Conservation (phyloP, 1,284 basidiomycete species). For the Sphagnurus paluster region DNA sequence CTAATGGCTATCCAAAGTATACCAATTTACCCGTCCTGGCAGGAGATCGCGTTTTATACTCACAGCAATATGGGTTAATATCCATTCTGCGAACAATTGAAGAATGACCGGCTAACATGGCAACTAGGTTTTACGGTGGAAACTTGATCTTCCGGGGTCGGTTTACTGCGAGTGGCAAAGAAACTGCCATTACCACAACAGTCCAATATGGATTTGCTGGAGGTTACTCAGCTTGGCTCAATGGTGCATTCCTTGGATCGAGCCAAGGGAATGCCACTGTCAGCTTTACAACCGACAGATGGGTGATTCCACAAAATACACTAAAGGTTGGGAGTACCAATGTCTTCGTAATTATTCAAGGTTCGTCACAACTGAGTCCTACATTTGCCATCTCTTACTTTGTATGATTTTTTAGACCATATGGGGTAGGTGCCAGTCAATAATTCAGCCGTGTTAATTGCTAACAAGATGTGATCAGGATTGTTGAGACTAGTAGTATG, state of each 20-base stretch:
- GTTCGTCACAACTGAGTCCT: conserved; percentile 26
- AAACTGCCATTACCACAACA: conserved; percentile 44
- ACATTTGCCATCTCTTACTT: conserved; percentile 9
- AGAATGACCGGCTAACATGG: no score
- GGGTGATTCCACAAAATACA: conserved; percentile 36
- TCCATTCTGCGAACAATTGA: no score
- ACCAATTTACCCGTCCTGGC: conserved; percentile 46
- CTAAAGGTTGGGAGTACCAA: conserved; percentile 42
- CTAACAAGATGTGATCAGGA: conserved; percentile 26
- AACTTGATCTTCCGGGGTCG: conserved; percentile 53
- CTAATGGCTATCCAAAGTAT: conserved; percentile 40
- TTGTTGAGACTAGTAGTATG: conserved; percentile 48
- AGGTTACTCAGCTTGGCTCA: conserved; percentile 52
- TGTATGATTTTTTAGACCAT: conserved; percentile 35
- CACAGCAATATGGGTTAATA: conserved; percentile 50
- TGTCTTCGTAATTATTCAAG: conserved; percentile 50
- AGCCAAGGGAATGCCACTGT: conserved; percentile 42
- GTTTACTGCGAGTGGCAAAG: conserved; percentile 44
- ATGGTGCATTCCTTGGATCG: conserved; percentile 50
- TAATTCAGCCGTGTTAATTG: neutral
- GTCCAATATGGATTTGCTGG: conserved; percentile 51
- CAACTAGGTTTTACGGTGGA: conserved; percentile 47
- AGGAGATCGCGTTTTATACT: conserved; percentile 44
- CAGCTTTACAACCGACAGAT: conserved; percentile 41
- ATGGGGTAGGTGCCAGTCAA: conserved; percentile 37